Conservation (phyloP, 306 rosid genomes). For the Quercus gilva region DNA sequence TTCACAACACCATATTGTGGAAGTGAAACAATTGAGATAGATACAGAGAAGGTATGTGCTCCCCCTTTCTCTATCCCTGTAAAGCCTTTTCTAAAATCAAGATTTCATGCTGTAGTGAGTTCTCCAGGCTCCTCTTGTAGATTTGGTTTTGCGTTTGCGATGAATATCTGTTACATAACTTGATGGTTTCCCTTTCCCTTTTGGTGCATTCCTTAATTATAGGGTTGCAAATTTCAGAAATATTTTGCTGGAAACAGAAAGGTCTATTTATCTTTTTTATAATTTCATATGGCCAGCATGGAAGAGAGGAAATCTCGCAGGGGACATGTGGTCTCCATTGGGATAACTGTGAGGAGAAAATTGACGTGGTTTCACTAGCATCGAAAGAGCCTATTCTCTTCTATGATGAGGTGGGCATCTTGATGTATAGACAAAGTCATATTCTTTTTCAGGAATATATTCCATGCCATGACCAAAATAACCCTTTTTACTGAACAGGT, state of each 20-base stretch:
- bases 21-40: conserved; percentile 58
- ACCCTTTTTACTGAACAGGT: conserved; percentile 57
- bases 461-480: conserved; percentile 18
- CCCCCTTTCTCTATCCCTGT: conserved; percentile 1
- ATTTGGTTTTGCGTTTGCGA: not conserved
- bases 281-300: conserved; percentile 36
- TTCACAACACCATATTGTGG: conserved; percentile 92
- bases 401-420: conserved; percentile 76
- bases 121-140: not conserved
- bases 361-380: conserved; percentile 76
- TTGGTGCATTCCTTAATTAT: not conserved
- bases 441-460: conserved; percentile 20
- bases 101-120: not conserved
- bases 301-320: conserved; percentile 33
- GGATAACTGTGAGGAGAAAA: conserved; percentile 80
- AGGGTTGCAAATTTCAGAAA: not conserved
- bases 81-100: not conserved
- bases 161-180: not conserved
- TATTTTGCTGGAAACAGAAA: not conserved
- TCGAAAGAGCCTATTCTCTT: conserved; percentile 93
- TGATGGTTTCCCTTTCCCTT: not conserved
- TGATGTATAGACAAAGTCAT: not conserved
- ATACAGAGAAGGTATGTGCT: conserved; percentile 49
- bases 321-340: conserved; percentile 49
- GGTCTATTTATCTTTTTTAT: not conserved